Base-by-base conservation (phyloP, 306 rosid species). In the Psophocarpus tetragonolobus region DNA sequence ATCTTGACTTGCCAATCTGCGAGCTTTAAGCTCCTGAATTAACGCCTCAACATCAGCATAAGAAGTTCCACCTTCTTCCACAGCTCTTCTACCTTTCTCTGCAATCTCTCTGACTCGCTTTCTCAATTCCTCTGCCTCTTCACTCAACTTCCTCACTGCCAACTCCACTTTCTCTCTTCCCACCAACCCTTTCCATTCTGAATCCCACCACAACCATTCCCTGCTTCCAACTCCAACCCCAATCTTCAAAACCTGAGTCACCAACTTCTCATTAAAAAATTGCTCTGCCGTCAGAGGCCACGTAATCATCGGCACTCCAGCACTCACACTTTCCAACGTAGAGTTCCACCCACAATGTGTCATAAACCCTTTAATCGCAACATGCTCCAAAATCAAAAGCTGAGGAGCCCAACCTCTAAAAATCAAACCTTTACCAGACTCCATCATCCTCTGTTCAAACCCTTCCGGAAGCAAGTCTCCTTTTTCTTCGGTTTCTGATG, bases 311-410 rank as follows among this genome's bases (percentile, higher is more conserved):
- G 93, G 88, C 45, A 87, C 87, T 0, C 92, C 92, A 2, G 82
- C 75, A 1, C 82, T 70, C 36, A 88, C 60, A 2, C 90, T 83
- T 76, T 92, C 97, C 77, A 90, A 3, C 3, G 87, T 84, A 2
- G 97, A 92, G 36, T 92, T 92, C 96, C 97, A 92, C 2, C 97
- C 96, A 24, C 93, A 90, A 21, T 92, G 96, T 0, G 93, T 92
- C 87, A 92, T 47, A 24, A 88, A 92, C 41, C 93, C 97, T 18
- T 90, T 90, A 2, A 90, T 68, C 0, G 89, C 82, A 2, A 2
- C 58, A n/a, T 88, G 92, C 17, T 90, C 92, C 62, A 90, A 54
- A 18, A 92, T 88, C 86, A 85, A 32, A 3, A 92, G 12, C 65
- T 92, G 95, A 0, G 97, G 94, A 0, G 88, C 94, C 94, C 91